Evolutionary conservation across 306 rosid genomes (phyloP), one percentile per base, ranked within the genome.

Genomic region (Pterocarpus macrocarpus): DNA sequence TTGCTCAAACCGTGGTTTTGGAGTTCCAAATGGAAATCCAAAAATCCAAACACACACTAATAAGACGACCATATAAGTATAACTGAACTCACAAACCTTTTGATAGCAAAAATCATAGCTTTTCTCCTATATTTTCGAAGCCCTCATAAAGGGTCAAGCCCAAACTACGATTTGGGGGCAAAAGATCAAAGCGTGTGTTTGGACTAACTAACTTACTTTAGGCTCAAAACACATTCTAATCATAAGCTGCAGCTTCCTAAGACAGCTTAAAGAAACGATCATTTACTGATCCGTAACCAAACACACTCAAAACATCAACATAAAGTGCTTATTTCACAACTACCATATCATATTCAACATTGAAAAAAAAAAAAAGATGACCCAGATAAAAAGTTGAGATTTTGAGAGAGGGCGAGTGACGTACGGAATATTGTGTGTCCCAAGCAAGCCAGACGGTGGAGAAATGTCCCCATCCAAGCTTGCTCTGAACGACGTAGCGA

Each of bases 401-500:
- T 67, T 68, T 39, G 78, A 75, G 64, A 79, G 62, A 68, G 77
- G 64, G 71, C 50, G 28, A 64, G 85, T 47, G 16, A 4, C 4
- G 41, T 81, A 95, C 97, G 35, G 89, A 85, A 86, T 64, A 67
- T 70, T 69, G 91, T 45, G 83, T 81, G 78, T 95, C 99, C 97
- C 97, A 95, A 28, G 99, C 97, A 79, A 95, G 99, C 97, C 97
- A 95, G 33, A 95, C 97, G 15, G 99, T 92, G 81, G 99, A 95
- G 91, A 95, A 95, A 81, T 95, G 99, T 14, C 99, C 99, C 99
- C 97, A 95, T 32, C 99, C 99, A 56, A 95, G 99, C 87, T 95
- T 95, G 82, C 87, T 90, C 92, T 91, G 97, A 52, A 95, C 92
- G 58, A 89, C 92, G 11, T 95, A 91, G 17, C 92, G 90, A 32